Conservation (phyloP, 164 flowering plant species). For the Nymphaea colorata region DNA sequence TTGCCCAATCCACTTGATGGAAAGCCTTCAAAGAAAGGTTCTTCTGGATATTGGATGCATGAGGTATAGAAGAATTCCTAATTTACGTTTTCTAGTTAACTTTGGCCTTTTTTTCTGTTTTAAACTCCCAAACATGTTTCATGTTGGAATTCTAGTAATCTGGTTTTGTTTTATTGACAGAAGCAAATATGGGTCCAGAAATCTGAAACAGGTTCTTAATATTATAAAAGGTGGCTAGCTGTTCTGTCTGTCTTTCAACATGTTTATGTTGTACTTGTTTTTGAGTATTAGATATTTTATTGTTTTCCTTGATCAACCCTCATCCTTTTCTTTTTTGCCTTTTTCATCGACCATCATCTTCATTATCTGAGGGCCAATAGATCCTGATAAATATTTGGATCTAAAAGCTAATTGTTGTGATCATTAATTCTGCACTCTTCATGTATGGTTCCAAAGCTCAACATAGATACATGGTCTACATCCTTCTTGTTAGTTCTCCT, state of each 20-base stretch:
- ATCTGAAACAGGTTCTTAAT: slow-evolving; percentile 21
- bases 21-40: slow-evolving; percentile 1
- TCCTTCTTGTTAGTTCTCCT: too few species aligned
- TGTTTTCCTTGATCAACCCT: neutral
- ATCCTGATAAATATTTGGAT: too few species aligned
- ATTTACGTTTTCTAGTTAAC: neutral
- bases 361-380: neutral
- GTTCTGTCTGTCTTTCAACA: neutral
- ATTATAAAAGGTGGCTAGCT: slow-evolving; percentile 6
- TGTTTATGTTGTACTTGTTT: neutral
- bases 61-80: neutral
- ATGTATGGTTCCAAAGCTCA: too few species aligned
- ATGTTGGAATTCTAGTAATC: neutral
- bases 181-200: slow-evolving; percentile 37
- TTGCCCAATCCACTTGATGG: neutral
- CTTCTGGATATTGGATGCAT: neutral
- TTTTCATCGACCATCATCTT: neutral
- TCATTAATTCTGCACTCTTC: too few species aligned
- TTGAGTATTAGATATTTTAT: neutral
- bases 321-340: neutral
- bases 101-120: neutral
- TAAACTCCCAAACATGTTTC: neutral
- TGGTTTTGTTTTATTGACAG: slow-evolving; percentile 12
- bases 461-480: too few species aligned
- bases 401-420: too few species aligned